Base-by-base conservation (phyloP, 805 yeast genomes). In the Kurtzmaniella fragi region DNA sequence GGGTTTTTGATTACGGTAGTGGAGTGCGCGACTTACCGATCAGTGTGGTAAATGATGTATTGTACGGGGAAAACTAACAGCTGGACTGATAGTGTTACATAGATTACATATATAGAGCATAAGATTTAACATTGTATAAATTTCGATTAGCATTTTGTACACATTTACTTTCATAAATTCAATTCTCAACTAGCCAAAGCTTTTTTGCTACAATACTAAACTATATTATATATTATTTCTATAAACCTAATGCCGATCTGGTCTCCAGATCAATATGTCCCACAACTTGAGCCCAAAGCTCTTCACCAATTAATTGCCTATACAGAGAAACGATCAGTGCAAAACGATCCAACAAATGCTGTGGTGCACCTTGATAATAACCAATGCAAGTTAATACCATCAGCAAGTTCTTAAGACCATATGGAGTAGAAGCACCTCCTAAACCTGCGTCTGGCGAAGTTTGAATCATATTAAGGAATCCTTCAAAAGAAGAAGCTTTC, bases 11-110 rank as follows among this genome's bases (percentile, higher is more conserved):
- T 52, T 12, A 23, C 8, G 30, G 93, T 0, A 84, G 87, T 53
- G 96, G 95, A 0, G 91, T 91, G 4, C 77, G 88, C 75, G 98
- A 90, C 57, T 54, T 90, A 37, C 91, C 96, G 0, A 67, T 89
- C 1, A 72, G 77, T 11, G 73, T 78, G 34, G 91, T 83, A 1
- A 82, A 84, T 50, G 71, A 73, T 35, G 78, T 83, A 1, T 58
- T 86, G 13, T 85, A 84, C 52, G 63, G 42, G 12, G 40, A 45
- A 23, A 35, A 20, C 27, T 10, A 27, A 26, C 14, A 13, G n/a
- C 15, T 12, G 17, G 28, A 33, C 15, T 20, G 14, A 33, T 17
- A 20, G 36, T n/a, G 5, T 33, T 16, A 17, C n/a, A 12, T 28
- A 23, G 20, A 26, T 28, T 6, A 26, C 5, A 20, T 20, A 20